A percentile compares a stretch with the other conserved stretches of the same genome.
Conservation (phyloP, 129 eudicot species). For the Sambucus nigra region DNA sequence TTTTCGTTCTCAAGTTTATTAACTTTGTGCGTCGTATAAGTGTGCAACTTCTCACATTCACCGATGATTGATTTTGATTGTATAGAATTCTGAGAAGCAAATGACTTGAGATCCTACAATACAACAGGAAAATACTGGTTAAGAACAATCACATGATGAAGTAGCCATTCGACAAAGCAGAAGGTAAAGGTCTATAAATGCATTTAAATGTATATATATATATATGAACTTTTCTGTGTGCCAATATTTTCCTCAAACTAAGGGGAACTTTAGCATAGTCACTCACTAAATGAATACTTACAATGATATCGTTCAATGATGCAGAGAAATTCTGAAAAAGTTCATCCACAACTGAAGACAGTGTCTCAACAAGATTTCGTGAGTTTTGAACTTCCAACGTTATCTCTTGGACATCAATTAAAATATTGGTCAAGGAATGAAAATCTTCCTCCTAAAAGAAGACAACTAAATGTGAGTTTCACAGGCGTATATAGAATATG, state of each 20-base stretch:
- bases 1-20: slow-evolving; percentile 61
- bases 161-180: no score
- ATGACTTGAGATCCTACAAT: slow-evolving; percentile 51
- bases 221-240: no score
- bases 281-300: slow-evolving; percentile 31
- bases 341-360: slow-evolving; percentile 52
- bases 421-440: slow-evolving; percentile 32
- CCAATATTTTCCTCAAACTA: no score
- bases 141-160: background rate
- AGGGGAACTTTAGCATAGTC: background rate
- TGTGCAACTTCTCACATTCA: slow-evolving; percentile 31
- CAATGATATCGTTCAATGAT: slow-evolving; percentile 31
- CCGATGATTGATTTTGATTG: slow-evolving; percentile 35
- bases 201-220: background rate
- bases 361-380: slow-evolving; percentile 21
- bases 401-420: slow-evolving; percentile 44
- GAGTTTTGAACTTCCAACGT: slow-evolving; percentile 44
- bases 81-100: slow-evolving; percentile 27
- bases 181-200: background rate
- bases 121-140: background rate
- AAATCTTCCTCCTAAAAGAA: slow-evolving; percentile 31
- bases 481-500: background rate
- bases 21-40: slow-evolving; percentile 39
- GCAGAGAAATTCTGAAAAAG: slow-evolving; percentile 34
- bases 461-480: slow-evolving; percentile 8